Conservation (phyloP, 2,329 filamentous ascomycete species). For the Neoarthrinium moseri region DNA sequence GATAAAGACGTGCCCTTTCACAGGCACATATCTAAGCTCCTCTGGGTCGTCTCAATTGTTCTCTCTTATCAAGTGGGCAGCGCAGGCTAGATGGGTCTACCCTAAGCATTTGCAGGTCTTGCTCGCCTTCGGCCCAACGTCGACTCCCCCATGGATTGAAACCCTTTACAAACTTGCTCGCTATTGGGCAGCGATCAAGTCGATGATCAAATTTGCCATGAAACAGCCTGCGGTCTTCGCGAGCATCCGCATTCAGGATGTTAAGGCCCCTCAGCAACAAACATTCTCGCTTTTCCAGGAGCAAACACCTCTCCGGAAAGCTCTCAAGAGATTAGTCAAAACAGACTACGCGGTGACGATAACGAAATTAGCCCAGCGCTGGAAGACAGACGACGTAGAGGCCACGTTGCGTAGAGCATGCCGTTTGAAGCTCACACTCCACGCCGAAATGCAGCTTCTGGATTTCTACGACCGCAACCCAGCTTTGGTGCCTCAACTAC, state of each 20-base stretch:
- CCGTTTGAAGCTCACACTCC: conserved; percentile 16
- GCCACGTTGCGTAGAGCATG: conserved; percentile 16
- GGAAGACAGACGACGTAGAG: conserved; percentile 16
- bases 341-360: conserved; percentile 1
- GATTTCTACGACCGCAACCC: conserved; percentile 22
- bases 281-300: background rate
- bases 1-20: background rate
- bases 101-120: background rate
- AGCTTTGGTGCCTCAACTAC: conserved; percentile 13
- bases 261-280: background rate
- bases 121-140: background rate
- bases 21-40: background rate
- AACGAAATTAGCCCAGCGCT: conserved; percentile 12
- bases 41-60: background rate
- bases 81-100: background rate
- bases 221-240: background rate
- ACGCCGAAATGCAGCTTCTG: conserved; percentile 24
- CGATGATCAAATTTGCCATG: background rate
- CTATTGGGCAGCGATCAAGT: background rate
- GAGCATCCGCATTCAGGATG: background rate
- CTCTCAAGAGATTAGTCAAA: conserved; percentile 4
- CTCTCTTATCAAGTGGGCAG: background rate
- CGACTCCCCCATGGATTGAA: conserved; percentile 3
- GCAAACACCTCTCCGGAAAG: conserved; percentile 3
- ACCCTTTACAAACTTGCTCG: conserved; percentile 8